Evolutionary conservation across 306 rosid species (phyloP).

Genomic region (Cucumis cinereus): DNA sequence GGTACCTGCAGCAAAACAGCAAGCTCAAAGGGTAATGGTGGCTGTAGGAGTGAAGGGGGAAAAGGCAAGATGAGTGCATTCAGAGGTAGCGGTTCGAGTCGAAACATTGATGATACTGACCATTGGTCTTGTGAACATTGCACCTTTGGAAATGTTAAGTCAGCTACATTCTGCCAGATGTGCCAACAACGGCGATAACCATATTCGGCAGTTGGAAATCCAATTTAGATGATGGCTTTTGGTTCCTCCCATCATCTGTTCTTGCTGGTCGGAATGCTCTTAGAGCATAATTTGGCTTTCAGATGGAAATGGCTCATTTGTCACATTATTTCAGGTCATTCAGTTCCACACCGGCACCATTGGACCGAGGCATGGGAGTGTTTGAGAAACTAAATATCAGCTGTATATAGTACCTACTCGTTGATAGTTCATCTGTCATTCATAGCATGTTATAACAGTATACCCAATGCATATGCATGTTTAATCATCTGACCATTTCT

Average conservation of each 20-base stretch:
- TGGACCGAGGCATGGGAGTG: background rate
- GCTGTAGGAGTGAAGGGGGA: constrained; percentile 31
- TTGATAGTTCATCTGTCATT: background rate
- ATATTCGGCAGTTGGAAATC: background rate
- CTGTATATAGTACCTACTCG: constrained; percentile 6
- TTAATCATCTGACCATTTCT: background rate
- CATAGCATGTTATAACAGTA: background rate
- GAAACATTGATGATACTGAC: constrained; percentile 22
- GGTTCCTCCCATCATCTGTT: background rate
- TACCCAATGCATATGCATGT: background rate
- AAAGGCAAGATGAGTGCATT: constrained; percentile 31
- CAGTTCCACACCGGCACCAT: background rate
- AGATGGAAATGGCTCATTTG: background rate
- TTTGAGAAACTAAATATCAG: background rate
- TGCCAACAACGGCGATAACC: constrained; percentile 30
- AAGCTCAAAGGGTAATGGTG: constrained; percentile 26
- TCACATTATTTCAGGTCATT: background rate
- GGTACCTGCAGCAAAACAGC: constrained; percentile 29
- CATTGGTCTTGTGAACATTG: constrained; percentile 47
- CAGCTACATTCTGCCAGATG: constrained; percentile 28
- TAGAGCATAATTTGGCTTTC: background rate
- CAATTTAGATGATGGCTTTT: constrained; percentile 3
- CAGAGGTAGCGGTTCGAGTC: constrained; percentile 21
- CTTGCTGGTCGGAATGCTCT: background rate
- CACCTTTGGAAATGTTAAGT: constrained; percentile 28